Evolutionary conservation across 2,329 filamentous ascomycete genomes (phyloP).

Genomic region (Hysterium pulicare): DNA sequence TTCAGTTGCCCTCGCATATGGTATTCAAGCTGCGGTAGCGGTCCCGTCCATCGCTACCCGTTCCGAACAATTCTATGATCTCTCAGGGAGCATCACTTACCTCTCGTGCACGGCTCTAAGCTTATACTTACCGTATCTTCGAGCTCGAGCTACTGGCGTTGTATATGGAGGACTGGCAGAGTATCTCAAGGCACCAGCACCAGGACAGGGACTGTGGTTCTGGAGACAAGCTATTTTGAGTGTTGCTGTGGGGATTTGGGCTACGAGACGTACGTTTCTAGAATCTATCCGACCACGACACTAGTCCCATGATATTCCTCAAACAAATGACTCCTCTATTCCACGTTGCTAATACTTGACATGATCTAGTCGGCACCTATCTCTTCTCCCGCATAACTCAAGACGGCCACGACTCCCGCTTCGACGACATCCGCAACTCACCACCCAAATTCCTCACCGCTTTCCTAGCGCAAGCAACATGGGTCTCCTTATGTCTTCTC

Average conservation of each 20-base stretch:
- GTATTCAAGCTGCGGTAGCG: conserved; percentile 60
- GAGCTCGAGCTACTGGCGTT: conserved; percentile 50
- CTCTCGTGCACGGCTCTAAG: conserved; percentile 61
- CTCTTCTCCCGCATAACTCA: conserved; percentile 60
- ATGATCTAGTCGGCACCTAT: conserved; percentile 56
- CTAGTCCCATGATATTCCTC: not conserved
- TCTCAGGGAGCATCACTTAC: conserved; percentile 64
- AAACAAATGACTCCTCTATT: not conserved
- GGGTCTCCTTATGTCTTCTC: conserved; percentile 65
- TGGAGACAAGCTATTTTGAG: conserved; percentile 60
- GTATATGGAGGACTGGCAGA: conserved; percentile 34
- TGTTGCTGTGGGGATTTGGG: conserved; percentile 60
- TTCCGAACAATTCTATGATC: conserved; percentile 66
- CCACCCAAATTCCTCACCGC: conserved; percentile 53
- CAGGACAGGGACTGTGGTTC: conserved; percentile 42
- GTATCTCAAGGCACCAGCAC: conserved; percentile 22
- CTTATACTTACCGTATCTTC: conserved; percentile 58
- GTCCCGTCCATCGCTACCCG: conserved; percentile 59
- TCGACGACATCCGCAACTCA: conserved; percentile 52
- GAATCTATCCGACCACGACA: too few species aligned
- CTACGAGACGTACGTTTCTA: conserved; percentile 51
- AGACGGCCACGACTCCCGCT: conserved; percentile 59
- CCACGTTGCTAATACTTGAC: not conserved
- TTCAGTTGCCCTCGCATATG: conserved; percentile 59
- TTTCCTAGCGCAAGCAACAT: conserved; percentile 61